Percentiles rank a stretch among this genome's conserved stretches.
phyloP scores from a whole-genome alignment of 345 rosid species.

The Erodium maritimum region DNA sequence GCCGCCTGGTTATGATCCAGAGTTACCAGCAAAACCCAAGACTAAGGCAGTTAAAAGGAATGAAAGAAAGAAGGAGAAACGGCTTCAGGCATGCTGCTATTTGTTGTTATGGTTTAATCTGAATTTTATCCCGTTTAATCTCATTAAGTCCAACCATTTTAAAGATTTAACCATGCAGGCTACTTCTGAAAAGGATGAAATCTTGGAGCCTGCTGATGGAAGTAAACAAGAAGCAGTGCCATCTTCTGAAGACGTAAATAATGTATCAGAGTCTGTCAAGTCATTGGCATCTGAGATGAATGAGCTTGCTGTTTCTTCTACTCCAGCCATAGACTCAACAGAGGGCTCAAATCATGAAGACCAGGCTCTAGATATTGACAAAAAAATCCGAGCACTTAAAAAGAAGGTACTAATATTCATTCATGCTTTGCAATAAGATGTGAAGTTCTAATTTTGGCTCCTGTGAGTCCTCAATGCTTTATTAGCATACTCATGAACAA shows the following conservation, averaged over 20 bases:
- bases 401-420: constrained; percentile 51
- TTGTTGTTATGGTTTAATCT: not conserved
- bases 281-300: constrained; percentile 57
- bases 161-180: constrained; percentile 32
- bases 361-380: constrained; percentile 52
- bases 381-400: constrained; percentile 73
- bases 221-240: constrained; percentile 24
- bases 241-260: constrained; percentile 15
- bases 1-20: constrained; percentile 81
- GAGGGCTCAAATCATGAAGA: constrained; percentile 26
- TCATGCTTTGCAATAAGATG: too few species aligned
- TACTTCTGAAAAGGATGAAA: constrained; percentile 57
- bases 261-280: constrained; percentile 33
- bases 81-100: constrained; percentile 43
- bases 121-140: not conserved
- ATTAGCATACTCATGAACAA: too few species aligned
- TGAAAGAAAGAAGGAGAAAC: constrained; percentile 87
- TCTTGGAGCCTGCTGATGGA: constrained; percentile 28
- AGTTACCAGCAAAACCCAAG: constrained; percentile 51
- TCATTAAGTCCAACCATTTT: not conserved
- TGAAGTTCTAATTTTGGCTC: too few species aligned
- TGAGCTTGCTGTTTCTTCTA: constrained; percentile 50
- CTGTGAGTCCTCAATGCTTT: too few species aligned
- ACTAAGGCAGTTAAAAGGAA: constrained; percentile 73
- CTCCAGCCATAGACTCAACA: constrained; percentile 19